These are phyloP conservation scores for Zygnema circumcarinatum DNA, from an alignment of 139 green algal species.

Conservation along the genomic window DNA sequence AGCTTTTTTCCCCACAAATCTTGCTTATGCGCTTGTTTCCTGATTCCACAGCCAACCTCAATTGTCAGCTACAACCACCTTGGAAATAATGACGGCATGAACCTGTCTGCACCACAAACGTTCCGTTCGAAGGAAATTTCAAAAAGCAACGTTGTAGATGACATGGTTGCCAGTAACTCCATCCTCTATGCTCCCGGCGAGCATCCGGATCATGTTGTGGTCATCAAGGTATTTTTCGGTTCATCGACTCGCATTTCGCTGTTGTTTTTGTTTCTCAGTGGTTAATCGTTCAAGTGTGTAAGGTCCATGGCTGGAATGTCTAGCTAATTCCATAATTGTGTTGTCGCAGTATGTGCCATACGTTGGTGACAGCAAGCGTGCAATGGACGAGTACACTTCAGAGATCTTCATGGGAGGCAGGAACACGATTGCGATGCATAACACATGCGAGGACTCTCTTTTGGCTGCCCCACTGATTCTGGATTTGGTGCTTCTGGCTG, in stretches of 20 bases:
- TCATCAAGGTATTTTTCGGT: constrained; percentile 91
- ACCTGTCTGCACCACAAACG: constrained; percentile 90
- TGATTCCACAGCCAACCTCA: constrained; percentile 76
- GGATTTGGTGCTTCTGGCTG: constrained; percentile 95
- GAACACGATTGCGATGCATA: constrained; percentile 99
- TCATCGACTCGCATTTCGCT: neutral
- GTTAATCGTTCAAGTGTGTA: too few relatives aligned
- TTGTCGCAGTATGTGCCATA: constrained; percentile 87
- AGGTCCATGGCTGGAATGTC: too few relatives aligned
- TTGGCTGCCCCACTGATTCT: constrained; percentile 98
- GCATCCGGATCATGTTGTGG: constrained; percentile 96
- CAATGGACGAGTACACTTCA: constrained; percentile 98
- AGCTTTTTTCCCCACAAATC: too few relatives aligned
- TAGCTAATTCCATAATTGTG: too few relatives aligned
- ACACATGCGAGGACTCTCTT: constrained; percentile 99
- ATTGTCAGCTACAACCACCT: constrained; percentile 99
- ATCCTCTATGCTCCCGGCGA: constrained; percentile 94
- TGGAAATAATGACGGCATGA: constrained; percentile 99
- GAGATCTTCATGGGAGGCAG: constrained; percentile 95
- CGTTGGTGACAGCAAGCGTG: constrained; percentile 95
- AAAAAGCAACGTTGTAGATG: constrained; percentile 98
- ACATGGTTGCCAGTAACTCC: constrained; percentile 95
- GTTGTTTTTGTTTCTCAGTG: neutral
- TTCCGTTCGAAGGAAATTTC: constrained; percentile 94
- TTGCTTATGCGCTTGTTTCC: too few relatives aligned